These are phyloP conservation scores for Flueggea neowawraea DNA, from an alignment of 441 rosid genomes.

Conservation along the genomic window DNA sequence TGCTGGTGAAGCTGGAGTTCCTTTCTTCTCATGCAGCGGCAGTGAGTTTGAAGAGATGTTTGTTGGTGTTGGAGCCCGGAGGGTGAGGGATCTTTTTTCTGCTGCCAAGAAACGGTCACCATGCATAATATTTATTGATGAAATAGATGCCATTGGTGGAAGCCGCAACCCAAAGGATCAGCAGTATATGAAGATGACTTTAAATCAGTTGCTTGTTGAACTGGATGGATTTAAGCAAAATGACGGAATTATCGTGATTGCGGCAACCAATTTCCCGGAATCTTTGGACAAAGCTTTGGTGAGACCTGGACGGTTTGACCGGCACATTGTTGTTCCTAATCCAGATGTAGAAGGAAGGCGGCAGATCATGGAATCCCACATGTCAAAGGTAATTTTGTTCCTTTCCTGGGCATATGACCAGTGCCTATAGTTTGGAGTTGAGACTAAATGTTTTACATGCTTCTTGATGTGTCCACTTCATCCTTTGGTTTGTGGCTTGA, in stretches of 20 bases:
- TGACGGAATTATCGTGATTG: constrained; percentile 93
- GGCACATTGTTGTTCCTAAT: constrained; percentile 91
- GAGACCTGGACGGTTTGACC: constrained; percentile 96
- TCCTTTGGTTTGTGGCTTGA: background rate
- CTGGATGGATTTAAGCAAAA: constrained; percentile 96
- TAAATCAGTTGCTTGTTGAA: constrained; percentile 93
- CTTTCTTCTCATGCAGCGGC: constrained; percentile 98
- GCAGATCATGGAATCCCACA: constrained; percentile 88
- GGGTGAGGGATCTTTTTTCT: constrained; percentile 91
- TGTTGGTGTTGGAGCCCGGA: constrained; percentile 98
- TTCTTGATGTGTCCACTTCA: too few relatives aligned
- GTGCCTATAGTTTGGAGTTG: background rate
- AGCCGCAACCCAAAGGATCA: constrained; percentile 89
- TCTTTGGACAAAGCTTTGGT: constrained; percentile 93
- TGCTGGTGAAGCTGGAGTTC: constrained; percentile 99
- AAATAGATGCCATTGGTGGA: constrained; percentile 95
- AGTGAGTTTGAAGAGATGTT: constrained; percentile 99
- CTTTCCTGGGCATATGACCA: background rate
- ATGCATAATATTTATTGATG: constrained; percentile 92
- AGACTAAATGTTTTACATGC: background rate
- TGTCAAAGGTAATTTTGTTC: constrained; percentile 71
- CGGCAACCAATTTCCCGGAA: constrained; percentile 95
- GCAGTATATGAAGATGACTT: constrained; percentile 94
- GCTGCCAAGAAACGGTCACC: constrained; percentile 97
- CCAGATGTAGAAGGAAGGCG: constrained; percentile 96